Evolutionary conservation across 2,329 filamentous ascomycete genomes (phyloP).

Genomic region (Botrytis pseudocinerea): DNA sequence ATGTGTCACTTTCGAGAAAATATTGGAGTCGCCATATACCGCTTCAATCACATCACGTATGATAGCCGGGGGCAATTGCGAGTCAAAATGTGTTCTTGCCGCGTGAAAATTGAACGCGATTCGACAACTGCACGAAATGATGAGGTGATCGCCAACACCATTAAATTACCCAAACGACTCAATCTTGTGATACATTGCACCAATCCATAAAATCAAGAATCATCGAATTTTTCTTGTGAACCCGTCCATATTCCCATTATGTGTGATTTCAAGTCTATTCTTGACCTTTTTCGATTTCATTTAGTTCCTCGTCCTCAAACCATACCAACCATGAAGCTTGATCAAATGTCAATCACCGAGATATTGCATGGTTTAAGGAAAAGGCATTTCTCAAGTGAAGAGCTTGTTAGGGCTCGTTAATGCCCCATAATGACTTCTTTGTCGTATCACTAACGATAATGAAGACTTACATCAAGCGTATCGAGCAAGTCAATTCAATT

Average conservation of each 20-base stretch:
- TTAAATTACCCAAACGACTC: background rate
- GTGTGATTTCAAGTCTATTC: background rate
- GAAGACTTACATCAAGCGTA: constrained; percentile 22
- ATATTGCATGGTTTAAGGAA: constrained; percentile 1
- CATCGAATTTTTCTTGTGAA: background rate
- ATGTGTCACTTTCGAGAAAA: background rate
- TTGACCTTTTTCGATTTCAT: background rate
- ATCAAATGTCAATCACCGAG: constrained; percentile 3
- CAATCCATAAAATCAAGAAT: background rate
- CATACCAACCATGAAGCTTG: background rate
- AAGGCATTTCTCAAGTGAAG: constrained; percentile 15
- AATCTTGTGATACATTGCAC: background rate
- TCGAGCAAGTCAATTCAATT: constrained; percentile 17
- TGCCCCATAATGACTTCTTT: background rate
- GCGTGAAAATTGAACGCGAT: background rate
- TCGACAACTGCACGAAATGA: background rate
- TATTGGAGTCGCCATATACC: background rate
- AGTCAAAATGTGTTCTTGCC: background rate
- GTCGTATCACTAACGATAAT: background rate
- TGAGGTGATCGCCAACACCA: background rate
- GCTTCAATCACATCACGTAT: constrained; percentile 10
- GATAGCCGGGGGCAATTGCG: background rate
- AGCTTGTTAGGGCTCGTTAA: constrained; percentile 17
- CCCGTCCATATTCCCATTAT: background rate
- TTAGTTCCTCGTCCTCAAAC: background rate